Evolutionary conservation across 345 rosid genomes (phyloP), one percentile per base, ranked within the genome.

Genomic region (Alliaria petiolata): DNA sequence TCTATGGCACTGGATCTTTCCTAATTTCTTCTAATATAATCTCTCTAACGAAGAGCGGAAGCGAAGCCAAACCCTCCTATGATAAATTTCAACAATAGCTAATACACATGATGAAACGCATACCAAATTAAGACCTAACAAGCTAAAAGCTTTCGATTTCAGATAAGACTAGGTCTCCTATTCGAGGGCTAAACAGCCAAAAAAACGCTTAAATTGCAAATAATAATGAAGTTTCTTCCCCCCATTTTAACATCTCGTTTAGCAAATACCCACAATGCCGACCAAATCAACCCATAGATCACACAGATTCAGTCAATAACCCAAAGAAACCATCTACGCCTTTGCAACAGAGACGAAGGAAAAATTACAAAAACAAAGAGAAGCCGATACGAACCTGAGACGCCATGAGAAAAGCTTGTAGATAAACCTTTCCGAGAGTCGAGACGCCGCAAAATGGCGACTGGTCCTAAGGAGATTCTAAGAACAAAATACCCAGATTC

Each of bases 281-380:
- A 74, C 25, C 63, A 11, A 56, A 68, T 46, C 64, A 67, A 57
- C 44, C 13, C 9, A 51, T 54, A 22, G 40, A 54, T 54, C 49
- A 69, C 33, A 45, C 72, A 74, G 83, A 77, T 79, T 78, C 76
- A 64, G 10, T 45, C 28, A 28, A 44, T 42, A 77, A 25, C 71
- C 62, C 71, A 39, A 40, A 31, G n/a, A 49, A 63, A 19, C 57
- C 6, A 70, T 47, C 8, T 53, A 2, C 36, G 9, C 45, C 19
- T 54, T 16, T 13, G 3, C 28, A 34, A 74, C 28, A 62, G 62
- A 45, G 55, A 17, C 47, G 8, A 45, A 59, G 14, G 12, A 25
- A 26, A 30, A 10, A 10, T 1, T 1, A 11, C 40, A 28, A 3
- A 52, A 38, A 12, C 5, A 40, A 70, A n/a, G 7, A 3, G 25